phyloP scores from a whole-genome alignment of 495 filamentous ascomycete genomes.

The Gamarada debralockiae region DNA sequence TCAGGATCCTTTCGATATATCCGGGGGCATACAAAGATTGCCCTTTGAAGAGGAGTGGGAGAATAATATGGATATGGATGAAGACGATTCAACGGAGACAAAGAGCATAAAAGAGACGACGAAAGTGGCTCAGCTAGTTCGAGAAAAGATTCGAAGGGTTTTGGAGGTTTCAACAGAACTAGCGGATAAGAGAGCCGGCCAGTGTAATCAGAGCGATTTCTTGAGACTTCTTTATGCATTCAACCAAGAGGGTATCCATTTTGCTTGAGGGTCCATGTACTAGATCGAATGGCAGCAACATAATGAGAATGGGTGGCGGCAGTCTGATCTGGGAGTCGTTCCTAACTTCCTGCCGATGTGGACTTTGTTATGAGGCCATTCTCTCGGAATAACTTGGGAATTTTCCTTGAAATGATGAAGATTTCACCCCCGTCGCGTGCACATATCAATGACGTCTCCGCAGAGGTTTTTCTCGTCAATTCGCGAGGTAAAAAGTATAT shows the following conservation, averaged over 20 bases:
- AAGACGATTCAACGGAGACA: slow-evolving; percentile 45
- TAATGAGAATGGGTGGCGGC: neutral
- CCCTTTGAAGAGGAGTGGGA: slow-evolving; percentile 44
- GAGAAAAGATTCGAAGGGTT: slow-evolving; percentile 74
- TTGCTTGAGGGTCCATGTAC: slow-evolving; percentile 49
- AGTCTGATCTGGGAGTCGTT: neutral
- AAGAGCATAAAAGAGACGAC: slow-evolving; percentile 57
- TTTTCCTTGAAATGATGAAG: too few species aligned
- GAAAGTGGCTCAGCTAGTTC: slow-evolving; percentile 68
- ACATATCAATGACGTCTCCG: too few species aligned
- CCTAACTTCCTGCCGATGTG: neutral
- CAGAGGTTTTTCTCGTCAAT: too few species aligned
- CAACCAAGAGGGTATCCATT: slow-evolving; percentile 88
- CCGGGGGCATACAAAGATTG: slow-evolving; percentile 35
- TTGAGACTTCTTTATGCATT: slow-evolving; percentile 58
- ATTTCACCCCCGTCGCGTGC: too few species aligned
- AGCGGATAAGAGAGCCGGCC: slow-evolving; percentile 70
- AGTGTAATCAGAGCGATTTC: slow-evolving; percentile 86
- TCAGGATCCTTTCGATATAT: slow-evolving; percentile 35
- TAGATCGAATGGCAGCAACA: neutral
- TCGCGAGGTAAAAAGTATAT: too few species aligned
- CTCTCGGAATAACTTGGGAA: too few species aligned
- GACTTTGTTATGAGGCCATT: neutral
- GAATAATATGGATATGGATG: slow-evolving; percentile 48
- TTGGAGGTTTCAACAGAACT: slow-evolving; percentile 68